Percentiles rank a stretch among this genome's conserved stretches.
phyloP scores from a whole-genome alignment of 352 stramenopile genomes.

The Phytopythium mirpurense region DNA sequence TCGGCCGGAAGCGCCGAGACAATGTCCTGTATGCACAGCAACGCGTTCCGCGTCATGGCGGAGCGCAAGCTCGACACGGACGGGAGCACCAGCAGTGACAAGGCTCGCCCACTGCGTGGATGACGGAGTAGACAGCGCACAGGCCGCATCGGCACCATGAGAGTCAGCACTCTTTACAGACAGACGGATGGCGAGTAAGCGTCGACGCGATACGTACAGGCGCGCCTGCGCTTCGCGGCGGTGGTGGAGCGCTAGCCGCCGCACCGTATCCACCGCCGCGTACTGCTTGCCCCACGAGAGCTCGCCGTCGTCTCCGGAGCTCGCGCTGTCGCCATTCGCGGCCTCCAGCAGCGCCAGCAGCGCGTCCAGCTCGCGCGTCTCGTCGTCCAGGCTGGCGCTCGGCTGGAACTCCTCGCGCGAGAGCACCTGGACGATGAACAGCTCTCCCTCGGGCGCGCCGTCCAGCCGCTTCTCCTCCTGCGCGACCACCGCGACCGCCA shows the following conservation, averaged over 20 bases:
- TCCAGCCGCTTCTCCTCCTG: slow-evolving; percentile 32
- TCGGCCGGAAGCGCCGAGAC: slow-evolving; percentile 24
- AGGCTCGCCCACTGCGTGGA: slow-evolving; percentile 8
- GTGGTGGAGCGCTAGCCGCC: slow-evolving; percentile 35
- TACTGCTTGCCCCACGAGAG: slow-evolving; percentile 40
- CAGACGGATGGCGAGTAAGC: no score
- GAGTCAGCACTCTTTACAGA: slow-evolving; percentile 6
- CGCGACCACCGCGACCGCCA: slow-evolving; percentile 15
- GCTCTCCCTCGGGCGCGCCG: slow-evolving; percentile 45
- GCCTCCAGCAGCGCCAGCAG: slow-evolving; percentile 15
- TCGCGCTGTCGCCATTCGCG: not conserved
- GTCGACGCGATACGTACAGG: no score
- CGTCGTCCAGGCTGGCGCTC: slow-evolving; percentile 22
- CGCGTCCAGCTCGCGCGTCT: slow-evolving; percentile 25
- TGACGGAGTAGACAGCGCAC: not conserved
- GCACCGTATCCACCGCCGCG: slow-evolving; percentile 34
- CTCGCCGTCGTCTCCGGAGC: slow-evolving; percentile 13
- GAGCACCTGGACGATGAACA: slow-evolving; percentile 56
- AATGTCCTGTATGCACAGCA: slow-evolving; percentile 64
- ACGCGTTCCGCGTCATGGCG: slow-evolving; percentile 54
- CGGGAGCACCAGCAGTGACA: slow-evolving; percentile 42
- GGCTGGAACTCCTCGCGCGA: slow-evolving; percentile 33
- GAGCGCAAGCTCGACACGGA: slow-evolving; percentile 54
- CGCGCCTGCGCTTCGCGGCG: slow-evolving; percentile 18
- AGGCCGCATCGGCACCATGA: slow-evolving; percentile 6